Base-by-base conservation (phyloP, 768 basidiomycete genomes). In the Cytidiella melzeri region DNA sequence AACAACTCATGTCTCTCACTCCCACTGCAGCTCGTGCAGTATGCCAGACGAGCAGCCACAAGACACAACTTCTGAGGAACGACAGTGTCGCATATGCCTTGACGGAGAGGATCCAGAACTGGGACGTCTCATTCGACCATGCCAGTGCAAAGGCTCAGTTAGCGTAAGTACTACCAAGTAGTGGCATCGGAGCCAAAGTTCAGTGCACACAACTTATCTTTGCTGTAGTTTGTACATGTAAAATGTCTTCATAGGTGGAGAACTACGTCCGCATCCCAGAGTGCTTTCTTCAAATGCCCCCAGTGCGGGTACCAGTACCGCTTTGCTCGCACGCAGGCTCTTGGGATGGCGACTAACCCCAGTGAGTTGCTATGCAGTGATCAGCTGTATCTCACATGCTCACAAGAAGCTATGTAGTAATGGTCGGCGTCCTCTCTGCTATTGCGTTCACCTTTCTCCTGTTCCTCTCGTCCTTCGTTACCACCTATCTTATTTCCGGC, bases 71-170 rank as follows among this genome's bases (percentile, higher is more conserved):
- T 5, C 9, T 12, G 39, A 4, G 19, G 45, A 48, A 36, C 44
- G 9, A 5, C 85, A 87, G 61, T 93, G 92, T 60, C 76, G 92
- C 46, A 94, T 94, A 41, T 94, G 92, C 62, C 72, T 91, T 23
- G 84, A 86, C 34, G 83, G 86, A 3, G 76, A 77, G 20, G 83
- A 86, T 55, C 61, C 55, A 0, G 73, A 76, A 21, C 69, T 85
- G 36, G 92, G 92, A 2, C 77, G 82, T 47, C 76, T 93, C 55
- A 90, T 94, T 55, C 80, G 83, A 25, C 92, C 92, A 4, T 89
- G 87, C 63, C 69, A 83, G 2, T 88, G 87, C 64, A 81, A 78
- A 53, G 91, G 91, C 38, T 83, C 84, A 19, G 87, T 92, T 52
- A 84, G 82, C 52, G 78, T 81, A 57, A 55, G 72, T 65, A 45